A percentile compares a stretch with the other conserved stretches of the same genome.
phyloP scores from a whole-genome alignment of 2,329 filamentous ascomycete genomes.

The Hirsutella rhossiliensis region DNA sequence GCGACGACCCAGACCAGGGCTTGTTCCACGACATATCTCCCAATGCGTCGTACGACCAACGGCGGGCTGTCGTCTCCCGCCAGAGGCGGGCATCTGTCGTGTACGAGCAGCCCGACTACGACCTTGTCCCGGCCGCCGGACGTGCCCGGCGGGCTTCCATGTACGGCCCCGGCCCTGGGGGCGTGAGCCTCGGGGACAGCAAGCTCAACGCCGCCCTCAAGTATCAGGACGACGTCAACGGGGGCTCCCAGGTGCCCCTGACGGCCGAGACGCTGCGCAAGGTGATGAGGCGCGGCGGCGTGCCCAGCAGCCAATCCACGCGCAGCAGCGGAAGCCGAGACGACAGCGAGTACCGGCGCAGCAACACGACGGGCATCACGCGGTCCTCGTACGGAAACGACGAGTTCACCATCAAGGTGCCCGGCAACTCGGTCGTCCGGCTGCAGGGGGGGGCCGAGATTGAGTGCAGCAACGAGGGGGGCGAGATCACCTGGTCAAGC shows the following conservation, averaged over 20 bases:
- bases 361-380: constrained; percentile 49
- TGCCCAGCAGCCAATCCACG: constrained; percentile 41
- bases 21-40: constrained; percentile 28
- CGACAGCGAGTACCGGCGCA: constrained; percentile 51
- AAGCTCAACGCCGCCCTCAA: constrained; percentile 23
- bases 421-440: constrained; percentile 41
- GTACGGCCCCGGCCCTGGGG: constrained; percentile 22
- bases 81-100: constrained; percentile 20
- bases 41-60: constrained; percentile 19
- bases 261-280: constrained; percentile 45
- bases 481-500: constrained; percentile 44
- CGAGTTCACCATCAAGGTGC: constrained; percentile 50
- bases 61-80: constrained; percentile 18
- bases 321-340: constrained; percentile 49
- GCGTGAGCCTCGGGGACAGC: constrained; percentile 22
- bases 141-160: constrained; percentile 27
- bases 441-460: constrained; percentile 45
- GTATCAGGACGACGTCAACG: constrained; percentile 42
- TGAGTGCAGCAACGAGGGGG: constrained; percentile 43
- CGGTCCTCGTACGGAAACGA: constrained; percentile 37
- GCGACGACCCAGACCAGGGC: constrained; percentile 7
- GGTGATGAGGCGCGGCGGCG: constrained; percentile 31
- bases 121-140: constrained; percentile 25
- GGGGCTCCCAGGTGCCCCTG: constrained; percentile 31
- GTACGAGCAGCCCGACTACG: constrained; percentile 26